Evolutionary conservation across 305 asterid genomes (phyloP), one percentile per base, ranked within the genome.

Genomic region (Plantago coronopus): DNA sequence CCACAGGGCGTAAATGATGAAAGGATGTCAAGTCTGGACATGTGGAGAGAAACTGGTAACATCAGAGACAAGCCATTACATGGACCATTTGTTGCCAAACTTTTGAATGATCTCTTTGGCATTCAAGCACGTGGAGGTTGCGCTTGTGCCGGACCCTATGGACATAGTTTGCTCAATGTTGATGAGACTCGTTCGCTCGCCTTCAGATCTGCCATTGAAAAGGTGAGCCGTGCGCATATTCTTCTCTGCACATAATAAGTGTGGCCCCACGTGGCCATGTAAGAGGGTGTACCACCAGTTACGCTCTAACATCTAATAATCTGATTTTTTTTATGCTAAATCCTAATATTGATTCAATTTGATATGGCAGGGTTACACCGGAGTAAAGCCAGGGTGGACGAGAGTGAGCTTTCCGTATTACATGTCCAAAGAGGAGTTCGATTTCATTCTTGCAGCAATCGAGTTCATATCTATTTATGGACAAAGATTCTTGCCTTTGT

Each of bases 111-210:
- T 67, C 68, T 83, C 0, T 85, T 85, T 31, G 90, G 94, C 17
- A 80, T 85, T 57, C 89, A 82, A 47, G 80, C 94, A 23, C 85
- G 94, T 29, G 94, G 93, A 4, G 87, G 95, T 0, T 87, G 95
- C 56, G 87, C 91, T 31, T 87, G 95, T 31, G 94, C 95, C 0
- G 81, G 87, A 43, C 88, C 95, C 1, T 87, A 87, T 37, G 94
- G 80, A 0, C 95, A 84, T 61, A 56, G 51, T 13, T 69, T 84
- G 70, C 88, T 87, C 62, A 43, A 70, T 1, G 50, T 87, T 13
- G 75, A 70, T 17, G 68, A 65, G 57, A 23, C 37, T 4, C 79
- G 20, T n/a, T 87, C 83, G 1, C 74, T 72, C 0, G 72, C 78
- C 17, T 50, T 80, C 4, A 69, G 73, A 67, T 81, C 84, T 5